Conservation (phyloP, 306 rosid genomes). For the Arachis stenosperma region DNA sequence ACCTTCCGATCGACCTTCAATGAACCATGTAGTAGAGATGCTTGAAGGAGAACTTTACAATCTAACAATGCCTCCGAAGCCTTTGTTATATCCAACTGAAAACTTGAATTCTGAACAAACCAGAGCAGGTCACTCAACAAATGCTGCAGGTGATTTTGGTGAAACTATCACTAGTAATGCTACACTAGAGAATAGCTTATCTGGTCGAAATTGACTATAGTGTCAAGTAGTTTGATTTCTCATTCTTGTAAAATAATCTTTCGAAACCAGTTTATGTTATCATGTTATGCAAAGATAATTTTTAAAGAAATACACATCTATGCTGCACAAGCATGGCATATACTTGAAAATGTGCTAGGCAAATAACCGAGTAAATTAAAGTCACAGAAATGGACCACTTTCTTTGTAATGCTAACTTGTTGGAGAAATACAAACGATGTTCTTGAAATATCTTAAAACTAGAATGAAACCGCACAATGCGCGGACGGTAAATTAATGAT, state of each 20-base stretch:
- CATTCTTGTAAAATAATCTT: no score
- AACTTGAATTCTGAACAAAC: not conserved
- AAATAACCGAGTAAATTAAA: not conserved
- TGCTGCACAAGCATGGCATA: no score
- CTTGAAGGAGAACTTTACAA: constrained; percentile 27
- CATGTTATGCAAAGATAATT: no score
- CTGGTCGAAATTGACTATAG: not conserved
- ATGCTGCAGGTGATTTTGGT: not conserved
- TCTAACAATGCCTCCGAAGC: constrained; percentile 33
- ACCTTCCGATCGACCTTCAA: constrained; percentile 38
- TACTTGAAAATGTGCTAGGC: no score
- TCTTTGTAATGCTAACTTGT: constrained; percentile 10
- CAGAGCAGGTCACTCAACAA: not conserved
- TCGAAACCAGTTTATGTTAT: no score
- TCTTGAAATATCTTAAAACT: constrained; percentile 34
- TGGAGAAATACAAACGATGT: constrained; percentile 30
- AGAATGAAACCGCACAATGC: no score
- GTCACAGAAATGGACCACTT: constrained; percentile 30
- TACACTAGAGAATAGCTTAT: not conserved
- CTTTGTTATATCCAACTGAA: constrained; percentile 11
- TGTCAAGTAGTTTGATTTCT: no score
- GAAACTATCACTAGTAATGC: not conserved
- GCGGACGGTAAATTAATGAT: no score
- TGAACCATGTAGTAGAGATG: constrained; percentile 35
- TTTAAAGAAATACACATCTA: no score